These are phyloP conservation scores for Penicillium psychrofluorescens DNA, from an alignment of 495 filamentous ascomycete species.

Conservation along the genomic window DNA sequence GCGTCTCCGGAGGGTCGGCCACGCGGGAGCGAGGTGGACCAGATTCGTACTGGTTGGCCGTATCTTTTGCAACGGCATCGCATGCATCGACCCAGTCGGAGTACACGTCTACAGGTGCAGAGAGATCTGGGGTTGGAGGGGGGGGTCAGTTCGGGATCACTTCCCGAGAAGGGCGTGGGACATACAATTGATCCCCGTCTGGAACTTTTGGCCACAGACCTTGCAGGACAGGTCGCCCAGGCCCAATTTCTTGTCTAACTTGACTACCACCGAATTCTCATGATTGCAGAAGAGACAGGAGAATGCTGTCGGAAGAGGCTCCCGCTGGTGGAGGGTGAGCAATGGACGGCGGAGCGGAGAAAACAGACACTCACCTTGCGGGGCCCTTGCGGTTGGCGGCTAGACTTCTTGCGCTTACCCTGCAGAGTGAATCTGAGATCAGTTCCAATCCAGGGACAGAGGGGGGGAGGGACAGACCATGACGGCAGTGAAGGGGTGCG, in stretches of 20 bases:
- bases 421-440: conserved; percentile 14
- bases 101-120: conserved; percentile 88
- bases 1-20: conserved; percentile 9
- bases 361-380: conserved; percentile 56
- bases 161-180: not conserved
- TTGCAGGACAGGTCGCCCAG: conserved; percentile 82
- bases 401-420: conserved; percentile 96
- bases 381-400: conserved; percentile 71
- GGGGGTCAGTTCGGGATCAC: conserved; percentile 1
- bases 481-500: not conserved
- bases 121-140: conserved; percentile 57
- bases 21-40: conserved; percentile 20
- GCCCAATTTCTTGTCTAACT: conserved; percentile 85
- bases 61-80: conserved; percentile 66
- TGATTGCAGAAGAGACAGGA: conserved; percentile 98
- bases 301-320: conserved; percentile 81
- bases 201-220: conserved; percentile 86
- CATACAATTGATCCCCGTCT: conserved; percentile 88
- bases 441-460: not conserved
- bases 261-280: conserved; percentile 81
- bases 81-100: conserved; percentile 98
- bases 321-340: conserved; percentile 46
- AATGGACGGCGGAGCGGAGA: too few relatives aligned
- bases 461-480: conserved; percentile 8
- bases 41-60: conserved; percentile 46